Evolutionary conservation across 768 basidiomycete genomes (phyloP), one percentile per base, ranked within the genome.

Genomic region (Leccinellum albellum): DNA sequence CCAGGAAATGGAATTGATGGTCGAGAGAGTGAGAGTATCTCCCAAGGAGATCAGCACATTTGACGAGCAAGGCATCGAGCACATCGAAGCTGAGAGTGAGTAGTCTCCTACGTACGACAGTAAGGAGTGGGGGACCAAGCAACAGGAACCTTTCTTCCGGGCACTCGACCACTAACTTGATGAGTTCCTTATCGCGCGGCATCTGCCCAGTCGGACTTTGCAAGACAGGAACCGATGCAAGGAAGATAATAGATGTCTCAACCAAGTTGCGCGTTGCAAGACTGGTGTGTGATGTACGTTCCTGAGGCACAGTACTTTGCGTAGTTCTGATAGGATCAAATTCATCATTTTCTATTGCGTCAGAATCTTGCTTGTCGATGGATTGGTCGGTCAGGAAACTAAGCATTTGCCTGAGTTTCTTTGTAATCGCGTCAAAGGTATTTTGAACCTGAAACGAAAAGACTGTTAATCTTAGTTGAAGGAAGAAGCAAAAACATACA

Each of bases 151-250:
- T 81, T 32, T 83, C 79, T 9, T 76, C 75, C 10, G 76, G 75
- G 57, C 76, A 82, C 2, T 74, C 68, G 2, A 81, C 59, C 26
- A 89, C 69, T 31, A 84, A 64, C 23, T 86, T 79, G 9, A 79
- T 74, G 13, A 91, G 69, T 15, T 85, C 77, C 64, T 79, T 80
- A 64, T 91, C 86, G 24, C 82, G 82, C 21, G 85, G 82, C 1
- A 80, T 76, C 60, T 87, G 82, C 5, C 76, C 81, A 2, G 81
- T 79, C 6, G 77, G 66, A 13, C 84, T 83, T 57, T 85, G 86
- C 32, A 91, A 70, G 47, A 82, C 74, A 20, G 88, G 87, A n/a
- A 82, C 81, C 21, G 80, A 73, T 3, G 86, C 76, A 28, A 91
- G 75, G 62, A 89, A 82, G 17, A 78, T 66, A 37, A 89, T 66